A percentile compares a stretch with the other conserved stretches of the same genome.
These are phyloP conservation scores for Torulaspora maleeae DNA, from an alignment of 805 yeast genomes.

Conservation along the genomic window DNA sequence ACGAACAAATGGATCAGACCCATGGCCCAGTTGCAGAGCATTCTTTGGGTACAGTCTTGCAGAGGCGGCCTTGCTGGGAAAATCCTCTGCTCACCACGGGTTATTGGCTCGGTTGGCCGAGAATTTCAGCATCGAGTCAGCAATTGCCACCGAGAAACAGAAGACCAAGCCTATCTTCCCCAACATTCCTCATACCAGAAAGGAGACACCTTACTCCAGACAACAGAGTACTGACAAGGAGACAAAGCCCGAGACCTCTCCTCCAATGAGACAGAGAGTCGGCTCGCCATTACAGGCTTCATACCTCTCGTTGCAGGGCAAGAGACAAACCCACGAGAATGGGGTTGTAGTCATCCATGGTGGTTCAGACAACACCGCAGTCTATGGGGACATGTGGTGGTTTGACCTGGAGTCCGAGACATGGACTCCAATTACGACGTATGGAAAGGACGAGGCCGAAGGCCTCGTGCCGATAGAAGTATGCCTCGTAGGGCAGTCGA, in stretches of 20 bases:
- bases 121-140: slow-evolving; percentile 20
- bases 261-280: slow-evolving; percentile 2
- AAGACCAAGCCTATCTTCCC: slow-evolving; percentile 16
- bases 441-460: slow-evolving; percentile 13
- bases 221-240: slow-evolving; percentile 4
- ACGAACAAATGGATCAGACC: slow-evolving; percentile 10
- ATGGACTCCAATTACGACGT: slow-evolving; percentile 36
- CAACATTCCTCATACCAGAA: slow-evolving; percentile 19
- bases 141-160: not conserved
- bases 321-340: slow-evolving; percentile 5
- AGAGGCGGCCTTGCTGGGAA: slow-evolving; percentile 16
- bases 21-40: slow-evolving; percentile 37
- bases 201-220: slow-evolving; percentile 5
- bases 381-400: slow-evolving; percentile 49
- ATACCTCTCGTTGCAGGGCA: not conserved
- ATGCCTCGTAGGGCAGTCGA: slow-evolving; percentile 30
- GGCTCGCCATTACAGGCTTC: slow-evolving; percentile 4
- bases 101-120: slow-evolving; percentile 22
- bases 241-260: not conserved
- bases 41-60: slow-evolving; percentile 34
- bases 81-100: slow-evolving; percentile 11
- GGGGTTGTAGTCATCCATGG: slow-evolving; percentile 37
- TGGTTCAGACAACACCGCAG: slow-evolving; percentile 36
- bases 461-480: slow-evolving; percentile 18
- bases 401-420: slow-evolving; percentile 42